Conservation (phyloP, 805 yeast species). For the Barnettozyma botsteinii region DNA sequence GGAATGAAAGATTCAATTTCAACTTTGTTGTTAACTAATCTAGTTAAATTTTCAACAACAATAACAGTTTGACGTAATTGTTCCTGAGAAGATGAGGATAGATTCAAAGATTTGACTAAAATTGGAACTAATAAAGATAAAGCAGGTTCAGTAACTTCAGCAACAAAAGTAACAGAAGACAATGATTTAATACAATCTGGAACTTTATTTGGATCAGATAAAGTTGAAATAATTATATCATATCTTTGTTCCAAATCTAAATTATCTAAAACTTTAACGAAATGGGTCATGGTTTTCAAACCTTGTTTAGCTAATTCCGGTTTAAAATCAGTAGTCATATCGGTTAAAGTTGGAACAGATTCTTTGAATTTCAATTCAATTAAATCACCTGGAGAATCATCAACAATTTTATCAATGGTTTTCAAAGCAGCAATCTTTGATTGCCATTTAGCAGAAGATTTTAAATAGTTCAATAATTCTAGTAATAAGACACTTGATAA, state of each 20-base stretch:
- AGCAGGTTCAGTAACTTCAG: constrained; percentile 97
- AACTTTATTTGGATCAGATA: constrained; percentile 85
- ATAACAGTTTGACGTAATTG: constrained; percentile 95
- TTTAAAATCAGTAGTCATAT: constrained; percentile 90
- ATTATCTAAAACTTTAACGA: constrained; percentile 82
- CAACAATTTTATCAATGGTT: constrained; percentile 65
- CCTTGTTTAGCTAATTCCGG: constrained; percentile 93
- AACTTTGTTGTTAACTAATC: constrained; percentile 87
- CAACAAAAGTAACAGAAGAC: constrained; percentile 92
- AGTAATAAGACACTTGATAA: constrained; percentile 65
- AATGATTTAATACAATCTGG: constrained; percentile 84
- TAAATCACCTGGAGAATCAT: constrained; percentile 78
- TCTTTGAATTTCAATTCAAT: constrained; percentile 75
- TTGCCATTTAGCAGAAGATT: constrained; percentile 90
- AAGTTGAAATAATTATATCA: constrained; percentile 77
- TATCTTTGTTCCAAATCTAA: constrained; percentile 85
- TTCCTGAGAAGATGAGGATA: constrained; percentile 84
- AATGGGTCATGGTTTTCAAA: constrained; percentile 57
- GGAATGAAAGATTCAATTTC: constrained; percentile 90
- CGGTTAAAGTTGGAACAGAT: constrained; percentile 80
- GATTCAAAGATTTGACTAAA: constrained; percentile 79
- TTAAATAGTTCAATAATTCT: constrained; percentile 54
- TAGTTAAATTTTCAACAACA: constrained; percentile 90
- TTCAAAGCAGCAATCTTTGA: constrained; percentile 77
- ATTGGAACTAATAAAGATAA: constrained; percentile 87